phyloP scores from a whole-genome alignment of 129 eudicot species.

The Chrysanthemum makinoi region DNA sequence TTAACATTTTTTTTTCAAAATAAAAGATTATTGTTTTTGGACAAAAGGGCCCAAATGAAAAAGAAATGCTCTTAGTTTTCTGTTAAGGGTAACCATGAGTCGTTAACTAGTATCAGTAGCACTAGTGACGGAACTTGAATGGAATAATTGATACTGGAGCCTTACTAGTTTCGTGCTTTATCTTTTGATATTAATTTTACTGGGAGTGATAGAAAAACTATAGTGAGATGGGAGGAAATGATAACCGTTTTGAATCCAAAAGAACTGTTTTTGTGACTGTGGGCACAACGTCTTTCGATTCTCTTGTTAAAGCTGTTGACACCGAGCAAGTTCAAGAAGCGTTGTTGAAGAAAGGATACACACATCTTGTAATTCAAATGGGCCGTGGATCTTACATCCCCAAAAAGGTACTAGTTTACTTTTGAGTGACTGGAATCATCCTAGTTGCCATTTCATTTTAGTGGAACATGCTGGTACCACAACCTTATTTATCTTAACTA shows the following conservation, averaged over 20 bases:
- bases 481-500: too few species aligned
- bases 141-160: not conserved
- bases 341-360: slow-evolving; percentile 71
- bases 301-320: slow-evolving; percentile 74
- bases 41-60: too few species aligned
- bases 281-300: slow-evolving; percentile 86
- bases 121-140: not conserved
- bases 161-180: not conserved
- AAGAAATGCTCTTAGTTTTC: too few species aligned
- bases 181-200: not conserved
- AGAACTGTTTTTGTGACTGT: slow-evolving; percentile 85
- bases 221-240: slow-evolving; percentile 39
- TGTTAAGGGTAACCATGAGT: too few species aligned
- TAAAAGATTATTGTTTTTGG: too few species aligned
- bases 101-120: not conserved
- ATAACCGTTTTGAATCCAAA: slow-evolving; percentile 29
- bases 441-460: too few species aligned
- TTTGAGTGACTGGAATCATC: too few species aligned
- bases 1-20: too few species aligned
- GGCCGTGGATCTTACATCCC: slow-evolving; percentile 96
- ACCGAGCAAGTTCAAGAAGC: slow-evolving; percentile 62
- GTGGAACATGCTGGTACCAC: too few species aligned
- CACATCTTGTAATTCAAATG: slow-evolving; percentile 87
- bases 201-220: slow-evolving; percentile 15
- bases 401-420: slow-evolving; percentile 41